Evolutionary conservation across 176 grass and related monocot genomes (phyloP), one percentile per base, ranked within the genome.

Genomic region (Pharus latifolius): DNA sequence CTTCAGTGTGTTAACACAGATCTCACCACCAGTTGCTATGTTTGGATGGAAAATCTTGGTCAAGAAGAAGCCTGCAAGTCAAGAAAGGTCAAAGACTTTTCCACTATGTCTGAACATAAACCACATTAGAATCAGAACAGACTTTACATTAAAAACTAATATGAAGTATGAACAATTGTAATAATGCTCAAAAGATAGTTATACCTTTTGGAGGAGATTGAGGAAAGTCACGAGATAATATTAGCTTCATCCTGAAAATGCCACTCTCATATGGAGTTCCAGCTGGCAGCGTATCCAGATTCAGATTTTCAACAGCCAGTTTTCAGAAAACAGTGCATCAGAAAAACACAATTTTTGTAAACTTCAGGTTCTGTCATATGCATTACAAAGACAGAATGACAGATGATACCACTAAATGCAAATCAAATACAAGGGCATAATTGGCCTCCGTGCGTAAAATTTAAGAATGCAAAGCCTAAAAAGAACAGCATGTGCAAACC

Each of bases 1-100:
- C 68, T 94, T 88, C 49, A 98, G 51, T 32, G 90, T 98, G 69
- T 93, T 98, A 22, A 98, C 87, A 88, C 94, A 93, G 67, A 98
- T 94, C 73, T 98, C 90, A 47, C 90, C 95, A 83, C 81, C 81
- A 52, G 78, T 84, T 75, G 95, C 86, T 73, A 98, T 91, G 70
- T 98, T 91, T 27, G 95, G 95, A 85, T 93, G 95, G 67, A 98
- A 98, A 76, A 93, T 98, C 80, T 98, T 98, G 7, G 89, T 98
- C 72, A 88, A 51, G 60, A 98, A 98, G 72, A 85, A 94, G 22
- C 90, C 95, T 98, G 61, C 62, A 74, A 50, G 58, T 67, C 7
- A 72, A 66, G 76, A 6, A 77, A 61, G 24, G 30, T 41, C 41
- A 80, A 57, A 71, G 2, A 56, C 1, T 63, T 72, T 4, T 10